Evolutionary conservation across 495 filamentous ascomycete genomes (phyloP).

Genomic region (Immersiella caudata): DNA sequence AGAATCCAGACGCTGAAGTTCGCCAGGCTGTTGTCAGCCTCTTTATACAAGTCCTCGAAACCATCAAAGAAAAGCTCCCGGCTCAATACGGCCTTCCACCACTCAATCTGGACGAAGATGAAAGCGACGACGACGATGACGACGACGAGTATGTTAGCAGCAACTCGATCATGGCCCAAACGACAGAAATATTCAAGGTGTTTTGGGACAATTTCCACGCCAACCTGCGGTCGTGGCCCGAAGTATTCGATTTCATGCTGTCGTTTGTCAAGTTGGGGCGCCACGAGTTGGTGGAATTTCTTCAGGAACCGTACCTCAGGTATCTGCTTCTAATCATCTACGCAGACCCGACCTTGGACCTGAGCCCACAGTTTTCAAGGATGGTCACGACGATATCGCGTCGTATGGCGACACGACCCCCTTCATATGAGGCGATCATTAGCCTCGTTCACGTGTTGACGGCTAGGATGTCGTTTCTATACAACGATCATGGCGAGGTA

Average conservation of each 20-base stretch:
- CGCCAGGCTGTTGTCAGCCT: conserved; percentile 61
- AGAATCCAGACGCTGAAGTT: conserved; percentile 61
- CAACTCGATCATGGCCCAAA: conserved; percentile 32
- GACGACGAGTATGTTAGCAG: conserved; percentile 23
- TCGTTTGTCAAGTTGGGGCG: conserved; percentile 61
- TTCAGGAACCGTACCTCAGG: conserved; percentile 57
- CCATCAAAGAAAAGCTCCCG: conserved; percentile 50
- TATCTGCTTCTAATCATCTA: conserved; percentile 64
- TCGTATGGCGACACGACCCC: conserved; percentile 52
- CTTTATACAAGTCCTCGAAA: conserved; percentile 57
- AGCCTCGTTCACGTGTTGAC: conserved; percentile 57
- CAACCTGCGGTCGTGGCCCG: conserved; percentile 70
- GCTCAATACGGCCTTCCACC: conserved; percentile 42
- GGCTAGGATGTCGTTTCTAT: conserved; percentile 43
- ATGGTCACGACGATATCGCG: conserved; percentile 51
- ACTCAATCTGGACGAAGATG: conserved; percentile 23
- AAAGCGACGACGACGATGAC: conserved; percentile 36
- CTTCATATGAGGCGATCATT: conserved; percentile 57
- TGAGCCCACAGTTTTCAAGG: conserved; percentile 45
- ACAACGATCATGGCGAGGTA: conserved; percentile 9
- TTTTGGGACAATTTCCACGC: conserved; percentile 60
- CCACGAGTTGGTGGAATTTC: conserved; percentile 55
- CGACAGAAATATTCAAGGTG: conserved; percentile 52
- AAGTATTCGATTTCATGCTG: conserved; percentile 73
- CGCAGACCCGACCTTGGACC: conserved; percentile 55